Conservation (phyloP, 2,329 filamentous ascomycete species). For the Didymella sp. region DNA sequence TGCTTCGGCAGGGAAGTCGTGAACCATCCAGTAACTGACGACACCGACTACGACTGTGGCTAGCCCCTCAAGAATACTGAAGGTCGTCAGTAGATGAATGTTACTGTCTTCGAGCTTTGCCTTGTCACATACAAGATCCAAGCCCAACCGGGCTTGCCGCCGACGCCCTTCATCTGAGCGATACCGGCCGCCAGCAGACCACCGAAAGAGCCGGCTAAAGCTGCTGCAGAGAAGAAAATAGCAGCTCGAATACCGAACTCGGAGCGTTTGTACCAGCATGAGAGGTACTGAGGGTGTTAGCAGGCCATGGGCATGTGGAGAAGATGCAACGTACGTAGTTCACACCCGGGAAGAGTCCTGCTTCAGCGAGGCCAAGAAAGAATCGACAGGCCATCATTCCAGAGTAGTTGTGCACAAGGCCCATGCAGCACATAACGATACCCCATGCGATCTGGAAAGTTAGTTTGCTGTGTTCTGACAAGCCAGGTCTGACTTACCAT, state of each 20-base stretch:
- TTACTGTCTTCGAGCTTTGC: not conserved
- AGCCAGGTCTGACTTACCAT: conserved; percentile 61
- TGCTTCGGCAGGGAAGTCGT: conserved; percentile 79
- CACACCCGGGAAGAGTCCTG: conserved; percentile 69
- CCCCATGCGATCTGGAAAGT: conserved; percentile 60
- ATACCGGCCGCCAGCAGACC: conserved; percentile 77
- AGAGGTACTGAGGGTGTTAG: conserved; percentile 62
- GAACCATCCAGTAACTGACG: conserved; percentile 73
- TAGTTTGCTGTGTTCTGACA: not conserved
- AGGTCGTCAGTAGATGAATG: not conserved
- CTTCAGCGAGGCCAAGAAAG: conserved; percentile 75
- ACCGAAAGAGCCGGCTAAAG: conserved; percentile 78
- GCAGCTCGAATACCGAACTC: conserved; percentile 83
- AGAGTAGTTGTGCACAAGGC: conserved; percentile 68
- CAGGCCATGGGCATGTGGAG: not conserved
- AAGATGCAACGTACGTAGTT: conserved; percentile 61
- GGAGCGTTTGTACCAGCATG: conserved; percentile 80
- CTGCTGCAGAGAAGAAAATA: conserved; percentile 84
- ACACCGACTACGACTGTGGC: conserved; percentile 73
- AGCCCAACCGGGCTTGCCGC: conserved; percentile 52
- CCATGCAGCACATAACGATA: conserved; percentile 71
- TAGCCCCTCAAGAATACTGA: conserved; percentile 68
- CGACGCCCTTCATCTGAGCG: conserved; percentile 70
- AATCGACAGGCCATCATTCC: conserved; percentile 68
- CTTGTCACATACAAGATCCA: conserved; percentile 51